Base-by-base conservation (phyloP, 371 early-diverging fungal species). In the Quaeritorhiza haematococci region DNA sequence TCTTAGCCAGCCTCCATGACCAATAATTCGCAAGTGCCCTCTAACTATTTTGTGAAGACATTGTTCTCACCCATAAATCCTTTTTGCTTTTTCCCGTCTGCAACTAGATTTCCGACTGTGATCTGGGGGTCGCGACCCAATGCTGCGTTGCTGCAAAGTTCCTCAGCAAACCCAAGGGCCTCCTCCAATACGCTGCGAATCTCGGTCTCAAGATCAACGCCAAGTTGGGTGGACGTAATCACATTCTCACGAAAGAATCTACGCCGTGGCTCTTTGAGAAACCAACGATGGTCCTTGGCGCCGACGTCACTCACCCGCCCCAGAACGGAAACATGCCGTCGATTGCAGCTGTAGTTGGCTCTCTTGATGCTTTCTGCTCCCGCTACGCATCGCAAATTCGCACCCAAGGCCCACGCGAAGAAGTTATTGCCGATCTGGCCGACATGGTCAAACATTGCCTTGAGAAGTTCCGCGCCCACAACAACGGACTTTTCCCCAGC, bases 41-140 rank as follows among this genome's bases (percentile, higher is more conserved):
- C n/a, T n/a, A n/a, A n/a, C n/a, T n/a, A n/a, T n/a, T n/a, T n/a
- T n/a, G n/a, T n/a, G n/a, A n/a, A n/a, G n/a, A n/a, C n/a, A n/a
- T n/a, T n/a, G n/a, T n/a, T n/a, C n/a, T n/a, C n/a, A n/a, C n/a
- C n/a, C n/a, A n/a, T n/a, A n/a, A n/a, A n/a, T 21, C n/a, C n/a
- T n/a, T n/a, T n/a, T n/a, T n/a, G n/a, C n/a, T n/a, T n/a, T n/a
- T n/a, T n/a, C n/a, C n/a, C n/a, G n/a, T n/a, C n/a, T n/a, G n/a
- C n/a, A n/a, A n/a, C n/a, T n/a, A n/a, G n/a, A n/a, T n/a, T n/a
- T n/a, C n/a, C n/a, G 94, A 95, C 65, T 90, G 89, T 2, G 74
- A 84, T 13, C 65, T 88, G 30, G 89, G 91, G 33, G 69, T 90
- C 33, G 76, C 85, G 0, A 87, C 93, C 0, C 94, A 94, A 72